Base-by-base conservation (phyloP, 2,329 filamentous ascomycete species). In the Metarhizium sp. region DNA sequence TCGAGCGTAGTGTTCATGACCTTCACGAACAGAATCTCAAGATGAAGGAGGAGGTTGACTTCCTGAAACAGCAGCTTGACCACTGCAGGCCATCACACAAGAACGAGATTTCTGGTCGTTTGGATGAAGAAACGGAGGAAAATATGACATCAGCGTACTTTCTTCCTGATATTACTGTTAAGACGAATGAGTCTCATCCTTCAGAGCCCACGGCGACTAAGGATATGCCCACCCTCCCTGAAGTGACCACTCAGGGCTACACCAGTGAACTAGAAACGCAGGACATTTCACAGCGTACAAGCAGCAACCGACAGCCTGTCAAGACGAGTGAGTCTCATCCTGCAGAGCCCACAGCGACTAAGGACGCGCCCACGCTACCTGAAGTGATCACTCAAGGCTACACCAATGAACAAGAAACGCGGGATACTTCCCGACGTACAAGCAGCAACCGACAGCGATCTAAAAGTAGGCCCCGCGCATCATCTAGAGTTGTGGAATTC, bases 121-220 rank as follows among this genome's bases (percentile, higher is more conserved):
- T 70, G 2, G 69, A 72, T 4, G 69, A 71, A 1, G 67, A 70
- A 54, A 71, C 68, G 7, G 74, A 75, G 51, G 78, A 81, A 43
- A 79, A 81, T 59, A 80, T 82, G 75, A 82, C 79, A 0, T 82
- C 80, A 6, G 79, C 78, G 3, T 77, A 81, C 61, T 80, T 82
- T 60, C 71, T 82, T 55, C 78, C 80, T 25, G 80, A 83, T 59
- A 81, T 82, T 58, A 82, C 79, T 2, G 71, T 81, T 38, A 74
- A 78, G 55, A 72, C 69, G 4, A 72, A 74, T 54, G 67, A 70
- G 25, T 62, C 66, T 29, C 66, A 52, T 7, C 59, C 59, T 2
- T 53, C 45, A 10, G 69, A 74, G 56, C 65, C 63, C 56, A 69
- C 66, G 3, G 65, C 66, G 50, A 67, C 65, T 2, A 64, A 64